Evolutionary conservation across 2,329 filamentous ascomycete genomes (phyloP), one percentile per base, ranked within the genome.

Genomic region (Calonectria pseudoturangicola): DNA sequence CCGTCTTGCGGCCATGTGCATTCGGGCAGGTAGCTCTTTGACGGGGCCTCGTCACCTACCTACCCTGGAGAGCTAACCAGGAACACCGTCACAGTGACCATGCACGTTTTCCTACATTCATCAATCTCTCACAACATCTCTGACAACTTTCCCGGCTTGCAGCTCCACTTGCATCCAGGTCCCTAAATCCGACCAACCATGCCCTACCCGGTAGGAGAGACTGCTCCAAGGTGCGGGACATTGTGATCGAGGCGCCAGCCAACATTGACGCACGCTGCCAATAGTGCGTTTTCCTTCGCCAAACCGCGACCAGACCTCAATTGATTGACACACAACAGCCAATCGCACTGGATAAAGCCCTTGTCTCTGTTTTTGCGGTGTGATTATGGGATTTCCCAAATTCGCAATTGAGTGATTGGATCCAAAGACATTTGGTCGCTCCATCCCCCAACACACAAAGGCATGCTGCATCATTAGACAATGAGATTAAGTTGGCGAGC

Each of bases 121-220:
- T 66, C 48, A 66, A 66, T 50, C 39, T 66, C 64, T 28, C 48
- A 66, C 64, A 56, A 36, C 15, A 56, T 47, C 64, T 66, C 64
- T 56, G 30, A 66, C 64, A 66, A 30, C 41, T 47, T 41, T 63
- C 39, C 58, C 39, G 58, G 9, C 58, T 12, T 30, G 36, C 48
- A 43, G 64, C 21, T 66, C 64, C 64, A 43, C 64, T 28, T 41
- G 36, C 25, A 39, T 39, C 18, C 25, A 39, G 58, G 25, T 58
- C 50, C 33, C 50, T 27, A 10, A 16, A 47, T 25, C 18, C 25
- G 43, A n/a, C 58, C 28, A 47, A 43, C 36, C 50, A 30, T 7
- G 13, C n/a, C 10, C 30, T 36, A 45, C 33, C 45, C 12, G 45
- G 45, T 36, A 43, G 39, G 41, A 39, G 63, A 66, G 47, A 51